phyloP scores from a whole-genome alignment of 2,329 filamentous ascomycete genomes.

The Amylocarpus encephaloides region DNA sequence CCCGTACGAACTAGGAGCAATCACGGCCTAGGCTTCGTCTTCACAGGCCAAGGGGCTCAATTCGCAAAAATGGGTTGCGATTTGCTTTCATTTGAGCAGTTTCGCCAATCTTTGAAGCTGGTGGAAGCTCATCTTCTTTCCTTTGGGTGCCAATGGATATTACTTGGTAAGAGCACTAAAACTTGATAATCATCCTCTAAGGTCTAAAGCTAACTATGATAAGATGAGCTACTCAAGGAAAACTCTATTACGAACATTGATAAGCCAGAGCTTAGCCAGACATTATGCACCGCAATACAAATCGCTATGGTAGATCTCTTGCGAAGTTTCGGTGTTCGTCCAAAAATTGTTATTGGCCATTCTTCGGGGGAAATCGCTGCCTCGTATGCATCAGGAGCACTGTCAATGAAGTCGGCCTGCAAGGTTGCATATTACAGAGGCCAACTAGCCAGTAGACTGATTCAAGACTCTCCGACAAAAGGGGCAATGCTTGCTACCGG shows the following conservation, averaged over 20 bases:
- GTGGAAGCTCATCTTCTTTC: neutral
- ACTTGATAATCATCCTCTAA: neutral
- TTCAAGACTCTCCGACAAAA: neutral
- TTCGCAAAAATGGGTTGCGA: conserved; percentile 20
- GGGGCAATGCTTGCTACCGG: conserved; percentile 50
- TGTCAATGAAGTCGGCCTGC: conserved; percentile 12
- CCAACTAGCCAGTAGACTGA: conserved; percentile 9
- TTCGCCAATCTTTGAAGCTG: neutral
- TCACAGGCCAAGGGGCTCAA: conserved; percentile 23
- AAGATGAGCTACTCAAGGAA: neutral
- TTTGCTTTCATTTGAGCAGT: neutral
- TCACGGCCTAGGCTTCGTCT: neutral
- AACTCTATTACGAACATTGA: neutral
- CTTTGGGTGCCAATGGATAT: conserved; percentile 4
- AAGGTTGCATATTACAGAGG: conserved; percentile 18
- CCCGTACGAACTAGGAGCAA: neutral
- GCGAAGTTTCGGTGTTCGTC: conserved; percentile 30
- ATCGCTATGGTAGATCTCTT: conserved; percentile 39
- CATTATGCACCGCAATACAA: conserved; percentile 36
- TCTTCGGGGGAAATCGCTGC: conserved; percentile 43
- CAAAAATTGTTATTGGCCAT: conserved; percentile 37
- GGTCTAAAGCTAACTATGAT: neutral
- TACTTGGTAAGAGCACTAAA: neutral
- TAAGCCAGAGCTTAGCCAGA: conserved; percentile 9
- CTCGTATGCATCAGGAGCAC: conserved; percentile 29